Percentiles rank a stretch among this genome's conserved stretches.
These are phyloP conservation scores for Cinchona pubescens DNA, from an alignment of 257 asterid genomes.

Conservation along the genomic window DNA sequence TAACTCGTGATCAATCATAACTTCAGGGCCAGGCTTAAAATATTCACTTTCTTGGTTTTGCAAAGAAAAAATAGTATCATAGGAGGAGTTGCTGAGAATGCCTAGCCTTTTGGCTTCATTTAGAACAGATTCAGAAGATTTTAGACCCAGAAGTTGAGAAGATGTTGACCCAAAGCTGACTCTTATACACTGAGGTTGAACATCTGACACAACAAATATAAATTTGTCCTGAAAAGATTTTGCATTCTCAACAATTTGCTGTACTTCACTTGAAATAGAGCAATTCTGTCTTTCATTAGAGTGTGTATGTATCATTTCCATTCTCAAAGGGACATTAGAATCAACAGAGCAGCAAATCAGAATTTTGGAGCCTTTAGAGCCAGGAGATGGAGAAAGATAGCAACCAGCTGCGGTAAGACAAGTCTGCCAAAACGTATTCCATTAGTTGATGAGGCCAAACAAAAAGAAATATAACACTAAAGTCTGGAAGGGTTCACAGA, in stretches of 20 bases:
- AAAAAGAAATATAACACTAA: not conserved
- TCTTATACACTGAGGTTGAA: too few relatives aligned
- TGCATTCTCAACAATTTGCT: conserved; percentile 42
- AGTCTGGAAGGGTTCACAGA: not conserved
- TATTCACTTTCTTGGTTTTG: conserved; percentile 56
- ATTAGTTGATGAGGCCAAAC: conserved; percentile 11
- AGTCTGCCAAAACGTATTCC: conserved; percentile 44
- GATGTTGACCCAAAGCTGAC: conserved; percentile 47
- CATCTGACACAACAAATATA: conserved; percentile 27
- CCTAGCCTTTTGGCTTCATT: conserved; percentile 58
- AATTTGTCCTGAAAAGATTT: conserved; percentile 34
- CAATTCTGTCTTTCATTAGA: conserved; percentile 18
- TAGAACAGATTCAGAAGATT: conserved; percentile 53
- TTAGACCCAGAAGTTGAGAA: conserved; percentile 42
- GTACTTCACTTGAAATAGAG: conserved; percentile 36
- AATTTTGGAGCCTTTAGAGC: conserved; percentile 74
- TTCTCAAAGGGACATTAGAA: conserved; percentile 36
- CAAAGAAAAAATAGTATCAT: conserved; percentile 47
- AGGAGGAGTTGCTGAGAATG: conserved; percentile 56
- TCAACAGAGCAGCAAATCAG: conserved; percentile 59
- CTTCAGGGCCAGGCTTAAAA: conserved; percentile 43
- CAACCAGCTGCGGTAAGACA: conserved; percentile 78
- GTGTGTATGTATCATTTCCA: conserved; percentile 32
- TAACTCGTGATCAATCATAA: conserved; percentile 20
- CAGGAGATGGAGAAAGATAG: conserved; percentile 94